Evolutionary conservation across 1,139 yeast species (phyloP), one percentile per base, ranked within the genome.

Genomic region (Ogataea hybrid): DNA sequence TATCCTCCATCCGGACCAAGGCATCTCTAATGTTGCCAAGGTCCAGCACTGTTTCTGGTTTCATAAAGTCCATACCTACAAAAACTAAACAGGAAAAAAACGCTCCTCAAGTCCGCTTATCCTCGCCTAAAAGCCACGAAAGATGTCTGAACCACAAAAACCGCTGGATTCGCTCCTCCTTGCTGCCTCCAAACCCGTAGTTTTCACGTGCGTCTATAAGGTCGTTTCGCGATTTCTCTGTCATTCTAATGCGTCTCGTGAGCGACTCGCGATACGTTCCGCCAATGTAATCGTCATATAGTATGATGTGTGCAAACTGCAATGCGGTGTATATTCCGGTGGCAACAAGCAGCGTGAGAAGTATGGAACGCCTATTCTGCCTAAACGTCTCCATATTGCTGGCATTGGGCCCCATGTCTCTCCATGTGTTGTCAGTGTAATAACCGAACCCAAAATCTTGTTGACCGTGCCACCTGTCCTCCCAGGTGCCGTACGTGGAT

Each of bases 1-100:
- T 84, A 63, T 92, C 98, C 59, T 92, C 98, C 96, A 92, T 88
- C 40, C 96, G 79, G 33, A 89, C 83, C 42, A 92, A 71, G 16
- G 90, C 86, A 49, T 77, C 80, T 51, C 98, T 81, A 56, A 92
- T 92, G 63, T 92, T 89, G 56, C 70, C 70, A 49, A 92, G 70
- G 58, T 88, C 78, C 44, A 92, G 74, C 7, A 89, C 97, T 0
- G 95, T 79, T 34, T 82, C 84, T 11, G 96, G 94, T 52, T 81
- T 78, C 64, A 78, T 75, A 63, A 90, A 90, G 64, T 92, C 95
- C 97, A 92, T 89, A 32, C 27, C 33, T 27, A 27, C 10, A 7
- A 33, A 32, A 32, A 32, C n/a, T 22, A 27, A 18, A 25, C 12
- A 31, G 15, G 22, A 21, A 21, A 27, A 20, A 15, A 20, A 28